phyloP scores from a whole-genome alignment of 805 yeast species.

The Starmerella roubikii region DNA sequence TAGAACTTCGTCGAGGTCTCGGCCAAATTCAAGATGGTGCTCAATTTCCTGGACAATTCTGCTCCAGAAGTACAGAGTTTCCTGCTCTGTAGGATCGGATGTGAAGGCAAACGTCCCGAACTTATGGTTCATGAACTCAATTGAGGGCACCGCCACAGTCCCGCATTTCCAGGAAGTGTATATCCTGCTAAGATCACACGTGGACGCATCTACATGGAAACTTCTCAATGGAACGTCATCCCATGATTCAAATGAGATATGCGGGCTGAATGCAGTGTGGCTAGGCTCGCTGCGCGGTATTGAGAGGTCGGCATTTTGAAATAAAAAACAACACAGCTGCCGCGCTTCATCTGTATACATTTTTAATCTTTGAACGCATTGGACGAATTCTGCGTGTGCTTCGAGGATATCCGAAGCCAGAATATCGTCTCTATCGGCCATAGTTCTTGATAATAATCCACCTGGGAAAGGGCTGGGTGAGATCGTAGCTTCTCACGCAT shows the following conservation, averaged over 20 bases:
- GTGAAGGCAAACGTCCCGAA: constrained; percentile 3
- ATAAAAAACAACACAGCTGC: too few relatives aligned
- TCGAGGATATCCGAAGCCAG: too few relatives aligned
- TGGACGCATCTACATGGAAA: background rate
- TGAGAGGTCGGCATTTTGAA: background rate
- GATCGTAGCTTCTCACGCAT: too few relatives aligned
- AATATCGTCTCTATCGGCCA: too few relatives aligned
- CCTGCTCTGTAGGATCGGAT: background rate
- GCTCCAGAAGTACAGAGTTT: background rate
- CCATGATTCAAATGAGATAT: background rate
- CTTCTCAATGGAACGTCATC: background rate
- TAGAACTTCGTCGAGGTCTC: constrained; percentile 8
- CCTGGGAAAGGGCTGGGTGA: too few relatives aligned
- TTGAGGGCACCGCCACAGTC: constrained; percentile 1
- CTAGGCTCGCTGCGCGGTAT: background rate
- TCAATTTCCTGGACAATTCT: constrained; percentile 10
- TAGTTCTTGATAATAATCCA: too few relatives aligned
- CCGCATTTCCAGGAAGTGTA: constrained; percentile 10
- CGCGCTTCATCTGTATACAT: too few relatives aligned
- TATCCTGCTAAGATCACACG: background rate
- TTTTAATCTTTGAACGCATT: too few relatives aligned
- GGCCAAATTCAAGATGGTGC: constrained; percentile 9
- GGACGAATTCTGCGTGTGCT: too few relatives aligned
- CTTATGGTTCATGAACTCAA: constrained; percentile 4
- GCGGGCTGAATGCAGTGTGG: background rate